These are phyloP conservation scores for Lentinula sp. DNA, from an alignment of 768 basidiomycete species.

Conservation along the genomic window DNA sequence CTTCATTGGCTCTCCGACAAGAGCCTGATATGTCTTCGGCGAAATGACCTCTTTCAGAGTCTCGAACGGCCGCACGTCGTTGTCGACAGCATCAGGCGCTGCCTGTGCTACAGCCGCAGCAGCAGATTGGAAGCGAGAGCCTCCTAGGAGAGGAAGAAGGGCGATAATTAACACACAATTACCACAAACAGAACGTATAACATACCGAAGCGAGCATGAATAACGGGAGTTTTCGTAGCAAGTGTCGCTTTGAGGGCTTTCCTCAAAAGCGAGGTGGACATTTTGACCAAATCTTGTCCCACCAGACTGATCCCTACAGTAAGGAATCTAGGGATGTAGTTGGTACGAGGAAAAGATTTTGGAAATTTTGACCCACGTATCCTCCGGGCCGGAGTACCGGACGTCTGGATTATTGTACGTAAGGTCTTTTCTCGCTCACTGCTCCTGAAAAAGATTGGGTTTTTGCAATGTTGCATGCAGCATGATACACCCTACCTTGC, in stretches of 20 bases:
- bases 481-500: no score
- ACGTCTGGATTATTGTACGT: no score
- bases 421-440: no score
- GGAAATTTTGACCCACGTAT: not conserved
- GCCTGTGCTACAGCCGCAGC: not conserved
- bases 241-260: not conserved
- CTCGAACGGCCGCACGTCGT: constrained; percentile 18
- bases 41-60: constrained; percentile 33
- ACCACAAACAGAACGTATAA: not conserved
- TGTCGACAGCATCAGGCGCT: not conserved
- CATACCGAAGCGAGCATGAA: not conserved
- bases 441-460: no score
- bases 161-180: not conserved
- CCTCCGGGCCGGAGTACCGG: no score
- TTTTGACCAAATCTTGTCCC: not conserved
- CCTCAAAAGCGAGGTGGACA: not conserved
- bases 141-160: not conserved
- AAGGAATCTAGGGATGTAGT: not conserved
- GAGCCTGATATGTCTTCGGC: constrained; percentile 43
- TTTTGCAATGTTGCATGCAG: no score
- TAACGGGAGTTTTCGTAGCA: not conserved
- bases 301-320: not conserved
- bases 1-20: constrained; percentile 59
- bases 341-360: not conserved
- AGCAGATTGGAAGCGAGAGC: not conserved